These are phyloP conservation scores for Eutreptiella sp. DNA, from an alignment of 208 protist species.

Conservation along the genomic window DNA sequence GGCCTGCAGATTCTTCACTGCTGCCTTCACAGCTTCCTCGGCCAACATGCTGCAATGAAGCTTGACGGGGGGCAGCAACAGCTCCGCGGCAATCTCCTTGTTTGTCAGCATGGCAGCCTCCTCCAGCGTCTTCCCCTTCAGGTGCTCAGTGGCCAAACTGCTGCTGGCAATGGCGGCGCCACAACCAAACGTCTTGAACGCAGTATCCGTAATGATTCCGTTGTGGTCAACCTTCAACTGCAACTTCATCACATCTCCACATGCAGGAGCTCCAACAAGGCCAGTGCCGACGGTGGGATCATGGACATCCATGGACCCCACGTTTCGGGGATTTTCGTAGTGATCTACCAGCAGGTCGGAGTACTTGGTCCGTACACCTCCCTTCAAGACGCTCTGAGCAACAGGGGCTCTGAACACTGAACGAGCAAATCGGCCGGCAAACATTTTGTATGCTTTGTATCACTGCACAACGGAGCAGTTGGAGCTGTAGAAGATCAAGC, in stretches of 20 bases:
- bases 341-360: slow-evolving; percentile 96
- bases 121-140: slow-evolving; percentile 95
- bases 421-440: no score
- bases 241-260: slow-evolving; percentile 98
- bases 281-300: slow-evolving; percentile 93
- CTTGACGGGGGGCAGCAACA: slow-evolving; percentile 98
- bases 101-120: slow-evolving; percentile 94
- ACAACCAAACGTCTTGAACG: slow-evolving; percentile 99
- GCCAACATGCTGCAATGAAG: slow-evolving; percentile 98
- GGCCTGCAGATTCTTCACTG: slow-evolving; percentile 91
- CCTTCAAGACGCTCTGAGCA: no score
- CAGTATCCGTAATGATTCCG: slow-evolving; percentile 83
- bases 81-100: slow-evolving; percentile 94
- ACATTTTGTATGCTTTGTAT: no score
- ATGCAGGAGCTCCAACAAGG: slow-evolving; percentile 95
- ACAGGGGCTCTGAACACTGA: no score
- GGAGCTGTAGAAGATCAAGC: no score
- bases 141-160: slow-evolving; percentile 93
- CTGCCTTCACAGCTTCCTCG: slow-evolving; percentile 96
- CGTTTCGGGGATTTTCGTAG: slow-evolving; percentile 96
- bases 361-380: slow-evolving; percentile 65
- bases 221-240: slow-evolving; percentile 87
- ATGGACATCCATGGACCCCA: slow-evolving; percentile 93
- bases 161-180: slow-evolving; percentile 96
- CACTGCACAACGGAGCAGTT: no score